Evolutionary conservation across 257 asterid genomes (phyloP).

Genomic region (Nicotiana paniculata): DNA sequence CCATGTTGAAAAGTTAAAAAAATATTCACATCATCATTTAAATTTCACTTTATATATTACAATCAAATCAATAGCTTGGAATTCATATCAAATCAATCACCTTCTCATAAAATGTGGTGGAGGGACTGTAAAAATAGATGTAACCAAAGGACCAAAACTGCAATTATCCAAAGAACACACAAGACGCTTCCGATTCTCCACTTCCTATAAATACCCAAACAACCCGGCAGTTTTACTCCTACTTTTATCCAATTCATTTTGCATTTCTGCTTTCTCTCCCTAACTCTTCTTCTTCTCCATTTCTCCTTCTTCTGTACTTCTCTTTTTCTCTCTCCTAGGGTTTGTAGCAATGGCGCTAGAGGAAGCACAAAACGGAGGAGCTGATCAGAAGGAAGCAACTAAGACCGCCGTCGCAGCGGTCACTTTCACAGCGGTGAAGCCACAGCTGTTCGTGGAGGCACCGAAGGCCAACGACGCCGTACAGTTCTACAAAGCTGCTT

Average conservation of each 20-base stretch:
- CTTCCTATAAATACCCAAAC: constrained; percentile 49
- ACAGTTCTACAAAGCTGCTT: constrained; percentile 71
- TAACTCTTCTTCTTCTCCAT: constrained; percentile 5
- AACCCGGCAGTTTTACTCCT: not conserved
- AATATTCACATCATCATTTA: too few relatives aligned
- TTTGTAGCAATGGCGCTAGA: constrained; percentile 30
- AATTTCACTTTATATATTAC: too few relatives aligned
- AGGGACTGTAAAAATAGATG: not conserved
- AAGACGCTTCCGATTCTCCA: constrained; percentile 43
- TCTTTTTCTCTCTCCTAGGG: not conserved
- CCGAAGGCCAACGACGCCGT: constrained; percentile 72
- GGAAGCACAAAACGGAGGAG: constrained; percentile 34
- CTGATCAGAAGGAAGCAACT: constrained; percentile 23
- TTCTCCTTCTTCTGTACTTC: constrained; percentile 1
- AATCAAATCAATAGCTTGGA: too few relatives aligned
- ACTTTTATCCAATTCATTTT: not conserved
- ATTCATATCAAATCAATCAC: not conserved
- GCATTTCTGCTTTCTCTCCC: constrained; percentile 1
- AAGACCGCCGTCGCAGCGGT: constrained; percentile 34
- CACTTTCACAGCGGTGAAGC: constrained; percentile 44
- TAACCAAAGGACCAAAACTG: not conserved
- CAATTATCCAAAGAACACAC: not conserved
- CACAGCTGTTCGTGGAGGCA: constrained; percentile 62
- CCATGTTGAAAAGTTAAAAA: not conserved
- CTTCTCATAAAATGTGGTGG: not conserved